Evolutionary conservation across 2,329 filamentous ascomycete species (phyloP).

Genomic region (Aspergillus aculeatinus): DNA sequence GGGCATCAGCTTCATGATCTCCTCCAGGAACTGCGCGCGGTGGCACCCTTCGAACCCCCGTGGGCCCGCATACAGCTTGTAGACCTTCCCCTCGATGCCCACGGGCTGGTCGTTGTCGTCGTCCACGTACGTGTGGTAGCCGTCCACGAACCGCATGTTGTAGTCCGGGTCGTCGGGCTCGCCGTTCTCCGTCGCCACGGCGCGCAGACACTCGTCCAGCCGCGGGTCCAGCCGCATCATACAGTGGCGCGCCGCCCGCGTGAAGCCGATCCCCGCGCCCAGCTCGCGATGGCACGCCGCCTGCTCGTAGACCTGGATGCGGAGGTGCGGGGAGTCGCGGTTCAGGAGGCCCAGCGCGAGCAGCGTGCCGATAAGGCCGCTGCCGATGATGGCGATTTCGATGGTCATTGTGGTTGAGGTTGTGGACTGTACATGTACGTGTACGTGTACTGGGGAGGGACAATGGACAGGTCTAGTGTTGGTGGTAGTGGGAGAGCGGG

Average conservation of each 20-base stretch:
- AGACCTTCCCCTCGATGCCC: conserved; percentile 16
- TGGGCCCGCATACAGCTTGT: conserved; percentile 14
- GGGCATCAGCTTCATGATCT: conserved; percentile 44
- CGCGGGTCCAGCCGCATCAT: conserved; percentile 23
- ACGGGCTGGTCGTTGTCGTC: not conserved
- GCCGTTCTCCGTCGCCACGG: conserved; percentile 15
- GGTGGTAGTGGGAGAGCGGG: no score
- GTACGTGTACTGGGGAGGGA: no score
- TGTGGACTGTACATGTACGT: not conserved
- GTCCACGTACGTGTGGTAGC: conserved; percentile 23
- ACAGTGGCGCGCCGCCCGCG: conserved; percentile 20
- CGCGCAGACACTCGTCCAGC: conserved; percentile 14
- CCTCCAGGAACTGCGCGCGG: conserved; percentile 44
- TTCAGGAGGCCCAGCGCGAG: conserved; percentile 26
- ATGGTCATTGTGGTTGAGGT: not conserved
- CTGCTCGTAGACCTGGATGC: conserved; percentile 30
- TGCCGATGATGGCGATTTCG: conserved; percentile 31
- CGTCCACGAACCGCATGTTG: conserved; percentile 26
- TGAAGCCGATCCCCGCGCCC: conserved; percentile 30
- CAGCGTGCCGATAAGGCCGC: conserved; percentile 28
- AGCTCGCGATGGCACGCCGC: conserved; percentile 20
- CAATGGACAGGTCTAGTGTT: no score
- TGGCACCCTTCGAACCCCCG: conserved; percentile 30
- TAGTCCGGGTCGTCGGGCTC: conserved; percentile 16
- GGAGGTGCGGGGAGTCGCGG: conserved; percentile 14